These are phyloP conservation scores for Phytophthora macrochlamydospora DNA, from an alignment of 352 stramenopile genomes.

Conservation along the genomic window DNA sequence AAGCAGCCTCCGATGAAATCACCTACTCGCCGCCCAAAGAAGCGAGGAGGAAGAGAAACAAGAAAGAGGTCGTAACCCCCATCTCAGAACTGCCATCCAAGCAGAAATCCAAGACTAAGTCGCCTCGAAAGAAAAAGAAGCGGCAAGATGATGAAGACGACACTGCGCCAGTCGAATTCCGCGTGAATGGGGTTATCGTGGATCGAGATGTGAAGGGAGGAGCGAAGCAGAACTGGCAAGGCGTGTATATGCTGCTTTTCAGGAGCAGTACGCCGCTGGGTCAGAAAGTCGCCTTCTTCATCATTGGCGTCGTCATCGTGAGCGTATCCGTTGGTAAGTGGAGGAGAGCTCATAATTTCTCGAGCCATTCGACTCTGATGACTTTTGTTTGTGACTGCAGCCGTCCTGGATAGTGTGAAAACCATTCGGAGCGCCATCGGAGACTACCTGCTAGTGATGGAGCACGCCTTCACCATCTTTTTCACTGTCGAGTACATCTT, in stretches of 20 bases:
- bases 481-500: conserved; percentile 83
- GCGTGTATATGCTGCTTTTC: conserved; percentile 77
- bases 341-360: background rate
- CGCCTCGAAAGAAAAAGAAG: conserved; percentile 36
- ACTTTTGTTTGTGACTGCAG: conserved; percentile 19
- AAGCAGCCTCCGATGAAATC: background rate
- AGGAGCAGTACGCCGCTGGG: conserved; percentile 72
- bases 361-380: too few relatives aligned
- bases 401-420: conserved; percentile 74
- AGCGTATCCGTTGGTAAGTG: conserved; percentile 65
- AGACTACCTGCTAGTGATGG: conserved; percentile 65
- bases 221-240: conserved; percentile 64
- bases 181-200: conserved; percentile 72
- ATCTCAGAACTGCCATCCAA: conserved; percentile 30
- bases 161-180: conserved; percentile 40
- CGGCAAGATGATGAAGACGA: conserved; percentile 27
- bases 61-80: conserved; percentile 14
- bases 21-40: background rate
- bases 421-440: conserved; percentile 70
- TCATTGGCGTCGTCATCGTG: conserved; percentile 73
- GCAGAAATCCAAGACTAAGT: conserved; percentile 29
- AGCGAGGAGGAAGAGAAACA: conserved; percentile 2
- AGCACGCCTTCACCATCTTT: conserved; percentile 82
- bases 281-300: conserved; percentile 64
- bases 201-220: conserved; percentile 71